These are phyloP conservation scores for Setaria viridis DNA, from an alignment of 202 grass and related monocot species.

Conservation along the genomic window DNA sequence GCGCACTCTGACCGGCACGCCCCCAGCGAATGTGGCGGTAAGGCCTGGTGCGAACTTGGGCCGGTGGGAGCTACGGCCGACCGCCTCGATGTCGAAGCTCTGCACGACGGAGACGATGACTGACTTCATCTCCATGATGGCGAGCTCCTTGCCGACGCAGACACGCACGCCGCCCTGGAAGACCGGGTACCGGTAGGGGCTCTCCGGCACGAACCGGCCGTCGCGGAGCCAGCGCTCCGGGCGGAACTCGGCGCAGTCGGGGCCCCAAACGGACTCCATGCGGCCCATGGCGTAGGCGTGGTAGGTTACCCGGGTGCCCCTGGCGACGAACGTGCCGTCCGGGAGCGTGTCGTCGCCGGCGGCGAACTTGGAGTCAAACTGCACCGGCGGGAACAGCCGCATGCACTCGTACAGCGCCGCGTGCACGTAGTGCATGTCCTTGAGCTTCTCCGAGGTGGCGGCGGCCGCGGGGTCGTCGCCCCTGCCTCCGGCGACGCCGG, in stretches of 20 bases:
- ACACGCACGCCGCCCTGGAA: constrained; percentile 84
- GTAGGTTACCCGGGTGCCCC: constrained; percentile 77
- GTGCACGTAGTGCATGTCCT: constrained; percentile 82
- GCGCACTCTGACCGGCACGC: constrained; percentile 67
- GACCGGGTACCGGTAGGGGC: constrained; percentile 73
- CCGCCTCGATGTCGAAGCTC: constrained; percentile 67
- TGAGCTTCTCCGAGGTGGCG: constrained; percentile 47
- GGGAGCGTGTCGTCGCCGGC: constrained; percentile 78
- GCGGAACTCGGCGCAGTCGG: constrained; percentile 70
- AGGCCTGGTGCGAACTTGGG: constrained; percentile 74
- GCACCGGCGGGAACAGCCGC: constrained; percentile 93
- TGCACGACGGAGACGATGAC: constrained; percentile 67
- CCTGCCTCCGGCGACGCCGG: constrained; percentile 25
- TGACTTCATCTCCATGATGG: constrained; percentile 89
- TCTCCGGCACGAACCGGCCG: constrained; percentile 57
- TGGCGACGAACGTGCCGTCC: constrained; percentile 69
- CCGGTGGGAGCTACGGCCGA: constrained; percentile 49
- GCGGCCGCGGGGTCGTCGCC: background rate
- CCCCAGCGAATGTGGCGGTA: constrained; percentile 65
- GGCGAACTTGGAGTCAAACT: constrained; percentile 93
- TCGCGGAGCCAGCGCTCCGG: constrained; percentile 71
- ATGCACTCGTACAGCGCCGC: constrained; percentile 80
- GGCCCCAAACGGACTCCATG: constrained; percentile 77
- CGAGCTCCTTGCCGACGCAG: constrained; percentile 82
- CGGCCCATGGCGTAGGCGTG: constrained; percentile 92